phyloP scores from a whole-genome alignment of 2,329 filamentous ascomycete genomes.

The Didymella segeticola region DNA sequence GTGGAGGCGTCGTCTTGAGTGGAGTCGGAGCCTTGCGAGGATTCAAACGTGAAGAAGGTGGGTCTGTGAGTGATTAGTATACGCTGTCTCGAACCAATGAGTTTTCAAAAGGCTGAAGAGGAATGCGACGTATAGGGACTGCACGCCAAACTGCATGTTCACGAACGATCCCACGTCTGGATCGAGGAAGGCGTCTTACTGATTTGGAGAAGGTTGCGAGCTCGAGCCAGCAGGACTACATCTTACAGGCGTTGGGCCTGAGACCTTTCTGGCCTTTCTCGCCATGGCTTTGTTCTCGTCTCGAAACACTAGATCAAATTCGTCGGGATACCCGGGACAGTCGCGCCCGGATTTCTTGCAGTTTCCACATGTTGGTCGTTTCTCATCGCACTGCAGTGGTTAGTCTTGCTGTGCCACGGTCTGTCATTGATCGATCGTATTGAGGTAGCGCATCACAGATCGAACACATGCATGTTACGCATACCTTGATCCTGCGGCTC shows the following conservation, averaged over 20 bases:
- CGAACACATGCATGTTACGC: slow-evolving; percentile 26
- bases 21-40: background rate
- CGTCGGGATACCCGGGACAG: slow-evolving; percentile 59
- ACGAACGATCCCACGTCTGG: background rate
- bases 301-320: slow-evolving; percentile 75
- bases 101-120: background rate
- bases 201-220: slow-evolving; percentile 40
- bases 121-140: no score
- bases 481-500: slow-evolving; percentile 75
- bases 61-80: slow-evolving; percentile 4
- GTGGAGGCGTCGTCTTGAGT: background rate
- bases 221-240: slow-evolving; percentile 25
- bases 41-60: slow-evolving; percentile 5
- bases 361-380: slow-evolving; percentile 45
- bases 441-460: background rate
- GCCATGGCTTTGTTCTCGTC: slow-evolving; percentile 75
- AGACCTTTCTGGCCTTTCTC: slow-evolving; percentile 62
- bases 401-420: slow-evolving; percentile 7
- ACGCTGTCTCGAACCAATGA: background rate
- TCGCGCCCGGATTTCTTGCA: slow-evolving; percentile 42
- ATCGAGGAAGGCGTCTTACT: slow-evolving; percentile 27
- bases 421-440: background rate
- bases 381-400: slow-evolving; percentile 42
- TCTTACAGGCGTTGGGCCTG: slow-evolving; percentile 25
- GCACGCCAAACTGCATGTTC: no score